phyloP scores from a whole-genome alignment of 2,329 filamentous ascomycete genomes.

The Sclerotinia spermophila region DNA sequence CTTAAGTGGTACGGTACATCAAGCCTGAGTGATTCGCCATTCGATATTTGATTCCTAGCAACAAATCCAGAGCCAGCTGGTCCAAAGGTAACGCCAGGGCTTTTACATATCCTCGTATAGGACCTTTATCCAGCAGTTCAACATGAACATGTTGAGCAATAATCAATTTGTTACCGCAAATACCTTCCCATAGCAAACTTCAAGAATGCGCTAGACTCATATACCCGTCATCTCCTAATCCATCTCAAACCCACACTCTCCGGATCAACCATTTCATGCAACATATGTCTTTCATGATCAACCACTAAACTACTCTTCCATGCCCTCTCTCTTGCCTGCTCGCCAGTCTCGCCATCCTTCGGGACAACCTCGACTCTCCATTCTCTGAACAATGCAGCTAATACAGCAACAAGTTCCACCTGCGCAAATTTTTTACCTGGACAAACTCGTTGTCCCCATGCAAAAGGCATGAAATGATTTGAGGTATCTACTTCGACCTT shows the following conservation, averaged over 20 bases:
- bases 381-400: neutral
- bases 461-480: neutral
- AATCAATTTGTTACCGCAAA: neutral
- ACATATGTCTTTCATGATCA: constrained; percentile 6
- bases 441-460: constrained; percentile 7
- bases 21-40: neutral
- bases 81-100: neutral
- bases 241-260: constrained; percentile 7
- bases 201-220: neutral
- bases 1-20: too few relatives aligned
- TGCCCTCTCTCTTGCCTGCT: neutral
- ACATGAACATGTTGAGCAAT: neutral
- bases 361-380: neutral
- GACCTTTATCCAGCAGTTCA: neutral
- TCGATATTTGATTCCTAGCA: neutral
- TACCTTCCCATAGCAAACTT: neutral
- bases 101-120: neutral
- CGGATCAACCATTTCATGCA: neutral
- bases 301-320: constrained; percentile 7
- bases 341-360: neutral
- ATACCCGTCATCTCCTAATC: neutral
- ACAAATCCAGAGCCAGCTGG: neutral
- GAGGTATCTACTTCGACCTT: neutral
- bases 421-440: constrained; percentile 2
- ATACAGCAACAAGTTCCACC: neutral